Evolutionary conservation across 805 yeast species (phyloP).

Genomic region (Priceomyces haplophilus): DNA sequence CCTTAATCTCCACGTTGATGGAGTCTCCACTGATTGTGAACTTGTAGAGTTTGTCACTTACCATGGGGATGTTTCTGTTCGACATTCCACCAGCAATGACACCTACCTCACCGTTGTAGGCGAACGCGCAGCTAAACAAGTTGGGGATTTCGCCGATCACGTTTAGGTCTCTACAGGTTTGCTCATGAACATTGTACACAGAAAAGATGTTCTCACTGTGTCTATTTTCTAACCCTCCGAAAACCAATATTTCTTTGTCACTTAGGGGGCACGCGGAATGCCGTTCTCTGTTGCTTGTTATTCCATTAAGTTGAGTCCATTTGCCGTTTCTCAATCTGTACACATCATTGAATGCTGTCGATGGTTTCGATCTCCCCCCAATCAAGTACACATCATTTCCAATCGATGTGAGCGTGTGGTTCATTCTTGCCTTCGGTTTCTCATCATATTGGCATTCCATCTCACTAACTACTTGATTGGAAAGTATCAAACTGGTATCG

Average conservation of each 20-base stretch:
- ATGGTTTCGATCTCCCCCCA: slow-evolving; percentile 72
- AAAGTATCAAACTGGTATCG: slow-evolving; percentile 15
- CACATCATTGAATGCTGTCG: slow-evolving; percentile 34
- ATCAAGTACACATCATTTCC: slow-evolving; percentile 35
- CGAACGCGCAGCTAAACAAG: slow-evolving; percentile 36
- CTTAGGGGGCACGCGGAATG: slow-evolving; percentile 41
- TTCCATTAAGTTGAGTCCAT: slow-evolving; percentile 41
- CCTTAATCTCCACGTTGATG: slow-evolving; percentile 15
- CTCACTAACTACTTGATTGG: slow-evolving; percentile 10
- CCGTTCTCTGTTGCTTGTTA: slow-evolving; percentile 50
- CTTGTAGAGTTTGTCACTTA: slow-evolving; percentile 31
- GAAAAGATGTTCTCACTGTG: slow-evolving; percentile 12
- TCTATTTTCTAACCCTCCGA: slow-evolving; percentile 44
- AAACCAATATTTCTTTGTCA: slow-evolving; percentile 37
- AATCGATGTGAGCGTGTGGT: slow-evolving; percentile 49
- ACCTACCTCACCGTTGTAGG: slow-evolving; percentile 33
- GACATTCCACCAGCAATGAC: slow-evolving; percentile 49
- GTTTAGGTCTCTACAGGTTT: slow-evolving; percentile 8
- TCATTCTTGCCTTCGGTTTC: slow-evolving; percentile 47
- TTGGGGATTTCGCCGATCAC: slow-evolving; percentile 20
- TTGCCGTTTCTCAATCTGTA: slow-evolving; percentile 17
- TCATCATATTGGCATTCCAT: slow-evolving; percentile 25
- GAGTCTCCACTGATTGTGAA: slow-evolving; percentile 23
- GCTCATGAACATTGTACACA: slow-evolving; percentile 17
- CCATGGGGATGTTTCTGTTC: slow-evolving; percentile 23